Evolutionary conservation across 257 asterid genomes (phyloP).

Genomic region (Fraxinus excelsior): DNA sequence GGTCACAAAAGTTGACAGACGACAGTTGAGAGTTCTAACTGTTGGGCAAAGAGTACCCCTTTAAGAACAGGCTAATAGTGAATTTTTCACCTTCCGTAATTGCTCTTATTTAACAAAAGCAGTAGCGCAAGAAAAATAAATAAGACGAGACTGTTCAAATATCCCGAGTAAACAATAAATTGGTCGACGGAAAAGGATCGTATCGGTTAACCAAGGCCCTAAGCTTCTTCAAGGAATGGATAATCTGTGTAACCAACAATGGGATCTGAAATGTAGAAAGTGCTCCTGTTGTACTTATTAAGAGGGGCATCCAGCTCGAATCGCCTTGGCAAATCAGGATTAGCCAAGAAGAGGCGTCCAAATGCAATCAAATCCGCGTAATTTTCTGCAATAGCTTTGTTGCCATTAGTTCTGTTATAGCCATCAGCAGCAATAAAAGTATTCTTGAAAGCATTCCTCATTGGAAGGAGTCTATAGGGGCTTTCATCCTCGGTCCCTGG

Average conservation of each 20-base stretch:
- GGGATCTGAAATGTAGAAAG: conserved; percentile 68
- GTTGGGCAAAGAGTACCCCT: too few relatives aligned
- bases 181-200: too few relatives aligned
- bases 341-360: conserved; percentile 70
- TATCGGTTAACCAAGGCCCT: background rate
- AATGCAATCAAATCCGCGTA: conserved; percentile 62
- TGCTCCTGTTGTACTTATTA: conserved; percentile 50
- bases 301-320: conserved; percentile 54
- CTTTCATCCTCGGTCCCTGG: conserved; percentile 19
- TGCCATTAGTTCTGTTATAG: conserved; percentile 49
- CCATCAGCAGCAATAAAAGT: conserved; percentile 70
- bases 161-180: too few relatives aligned
- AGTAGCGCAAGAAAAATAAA: too few relatives aligned
- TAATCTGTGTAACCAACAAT: conserved; percentile 76
- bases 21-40: too few relatives aligned
- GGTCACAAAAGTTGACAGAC: too few relatives aligned
- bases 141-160: too few relatives aligned
- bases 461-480: conserved; percentile 36
- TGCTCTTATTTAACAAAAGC: too few relatives aligned
- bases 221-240: conserved; percentile 50
- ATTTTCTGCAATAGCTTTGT: conserved; percentile 36
- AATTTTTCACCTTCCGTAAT: too few relatives aligned
- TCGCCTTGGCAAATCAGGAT: conserved; percentile 66
- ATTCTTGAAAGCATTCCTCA: conserved; percentile 53
- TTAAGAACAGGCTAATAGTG: too few relatives aligned